phyloP scores from a whole-genome alignment of 192 early-diverging fungal genomes.

The Coemansia sp. region DNA sequence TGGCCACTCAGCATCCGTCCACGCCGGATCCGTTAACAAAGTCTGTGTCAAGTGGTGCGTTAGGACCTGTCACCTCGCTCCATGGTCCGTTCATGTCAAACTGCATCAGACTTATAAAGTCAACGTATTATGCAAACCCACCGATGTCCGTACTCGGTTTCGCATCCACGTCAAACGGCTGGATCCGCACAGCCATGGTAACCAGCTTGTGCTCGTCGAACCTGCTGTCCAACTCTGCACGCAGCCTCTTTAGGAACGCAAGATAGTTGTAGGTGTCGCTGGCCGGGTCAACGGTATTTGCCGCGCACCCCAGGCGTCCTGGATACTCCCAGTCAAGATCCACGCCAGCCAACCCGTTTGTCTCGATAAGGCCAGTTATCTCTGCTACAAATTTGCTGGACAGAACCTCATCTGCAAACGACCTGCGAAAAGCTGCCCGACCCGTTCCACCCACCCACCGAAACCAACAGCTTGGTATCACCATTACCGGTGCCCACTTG shows the following conservation, averaged over 20 bases:
- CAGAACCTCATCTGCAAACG: constrained; percentile 27
- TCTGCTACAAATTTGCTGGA: constrained; percentile 34
- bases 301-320: constrained; percentile 55
- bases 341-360: constrained; percentile 59
- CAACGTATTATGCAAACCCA: constrained; percentile 59
- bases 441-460: constrained; percentile 74
- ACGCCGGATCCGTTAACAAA: constrained; percentile 20
- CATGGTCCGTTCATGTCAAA: constrained; percentile 63
- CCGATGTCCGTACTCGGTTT: constrained; percentile 55
- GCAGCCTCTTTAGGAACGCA: constrained; percentile 59
- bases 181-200: constrained; percentile 62
- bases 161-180: constrained; percentile 58
- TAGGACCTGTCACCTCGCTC: constrained; percentile 56
- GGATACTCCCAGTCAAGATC: constrained; percentile 67
- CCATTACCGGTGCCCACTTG: constrained; percentile 11
- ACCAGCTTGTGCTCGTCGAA: constrained; percentile 56
- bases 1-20: constrained; percentile 59
- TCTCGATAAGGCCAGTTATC: constrained; percentile 36
- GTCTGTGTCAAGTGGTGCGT: constrained; percentile 53
- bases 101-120: constrained; percentile 67
- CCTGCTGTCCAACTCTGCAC: constrained; percentile 49
- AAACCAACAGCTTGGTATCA: constrained; percentile 56
- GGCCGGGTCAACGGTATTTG: constrained; percentile 52
- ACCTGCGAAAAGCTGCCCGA: constrained; percentile 62
- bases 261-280: constrained; percentile 67